These are phyloP conservation scores for Phymatotrichopsis omnivora DNA, from an alignment of 2,329 filamentous ascomycete species.

Conservation along the genomic window DNA sequence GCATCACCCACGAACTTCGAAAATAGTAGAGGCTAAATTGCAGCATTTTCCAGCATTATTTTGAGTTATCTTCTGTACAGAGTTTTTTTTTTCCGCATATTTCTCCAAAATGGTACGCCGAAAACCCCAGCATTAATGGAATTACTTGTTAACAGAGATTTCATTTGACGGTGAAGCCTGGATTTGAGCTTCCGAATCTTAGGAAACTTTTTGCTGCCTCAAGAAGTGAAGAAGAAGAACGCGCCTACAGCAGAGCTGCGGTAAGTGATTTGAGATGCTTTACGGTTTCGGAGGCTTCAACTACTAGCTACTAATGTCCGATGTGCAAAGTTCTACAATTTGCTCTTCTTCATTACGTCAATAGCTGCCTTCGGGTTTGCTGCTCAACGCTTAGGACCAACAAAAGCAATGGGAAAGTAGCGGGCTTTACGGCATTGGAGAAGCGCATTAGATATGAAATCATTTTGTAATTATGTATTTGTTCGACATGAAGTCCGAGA, in stretches of 20 bases:
- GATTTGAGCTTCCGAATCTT: conserved; percentile 84
- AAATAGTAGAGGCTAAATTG: no score
- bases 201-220: conserved; percentile 92
- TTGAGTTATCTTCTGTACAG: no score
- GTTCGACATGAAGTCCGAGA: no score
- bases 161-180: conserved; percentile 6
- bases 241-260: conserved; percentile 84
- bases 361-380: conserved; percentile 89
- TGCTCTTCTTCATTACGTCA: conserved; percentile 92
- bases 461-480: no score
- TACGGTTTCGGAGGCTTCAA: no score
- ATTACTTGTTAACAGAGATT: neutral
- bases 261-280: conserved; percentile 50
- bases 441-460: no score
- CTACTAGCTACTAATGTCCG: conserved; percentile 10
- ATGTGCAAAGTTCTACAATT: conserved; percentile 78
- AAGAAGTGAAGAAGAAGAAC: conserved; percentile 83
- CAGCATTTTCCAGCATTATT: no score
- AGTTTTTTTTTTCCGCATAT: no score
- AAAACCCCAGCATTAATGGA: neutral
- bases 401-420: conserved; percentile 3
- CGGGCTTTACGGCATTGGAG: neutral
- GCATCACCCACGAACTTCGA: no score
- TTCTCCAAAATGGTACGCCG: no score
- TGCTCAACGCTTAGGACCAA: conserved; percentile 48